Evolutionary conservation across 805 yeast genomes (phyloP).

Genomic region (Metschnikowia corniflorae): DNA sequence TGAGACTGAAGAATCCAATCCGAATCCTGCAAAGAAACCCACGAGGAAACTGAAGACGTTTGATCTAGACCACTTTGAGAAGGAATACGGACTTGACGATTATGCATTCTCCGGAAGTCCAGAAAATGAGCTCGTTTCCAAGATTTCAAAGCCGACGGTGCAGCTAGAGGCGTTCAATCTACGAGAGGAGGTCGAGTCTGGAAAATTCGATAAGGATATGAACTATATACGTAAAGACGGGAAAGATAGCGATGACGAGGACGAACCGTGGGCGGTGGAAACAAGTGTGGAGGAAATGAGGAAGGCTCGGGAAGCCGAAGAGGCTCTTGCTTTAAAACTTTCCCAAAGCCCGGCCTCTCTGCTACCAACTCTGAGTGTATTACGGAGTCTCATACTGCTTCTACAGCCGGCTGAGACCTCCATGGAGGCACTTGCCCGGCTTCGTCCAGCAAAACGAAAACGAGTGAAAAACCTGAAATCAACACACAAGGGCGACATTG

Average conservation of each 20-base stretch:
- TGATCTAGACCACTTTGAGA: conserved; percentile 22
- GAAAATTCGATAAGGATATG: conserved; percentile 59
- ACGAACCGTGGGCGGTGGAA: conserved; percentile 19
- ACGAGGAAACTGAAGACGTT: conserved; percentile 6
- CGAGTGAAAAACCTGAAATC: conserved; percentile 6
- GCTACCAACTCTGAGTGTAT: conserved; percentile 11
- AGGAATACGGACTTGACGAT: conserved; percentile 23
- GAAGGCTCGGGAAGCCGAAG: conserved; percentile 31
- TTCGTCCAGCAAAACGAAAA: conserved; percentile 12
- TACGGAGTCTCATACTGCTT: conserved; percentile 33
- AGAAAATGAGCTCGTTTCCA: conserved; percentile 5
- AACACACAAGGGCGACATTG: conserved; percentile 13
- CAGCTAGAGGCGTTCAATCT: conserved; percentile 60
- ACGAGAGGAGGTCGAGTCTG: conserved; percentile 53
- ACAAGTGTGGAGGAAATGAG: conserved; percentile 23
- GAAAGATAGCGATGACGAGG: conserved; percentile 22
- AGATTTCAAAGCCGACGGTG: conserved; percentile 1
- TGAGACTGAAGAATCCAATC: conserved; percentile 4
- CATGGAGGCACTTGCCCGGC: conserved; percentile 49
- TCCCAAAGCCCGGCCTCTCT: conserved; percentile 2
- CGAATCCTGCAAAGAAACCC: background rate
- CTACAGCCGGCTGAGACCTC: conserved; percentile 61
- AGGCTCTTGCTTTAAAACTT: conserved; percentile 15
- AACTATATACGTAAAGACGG: conserved; percentile 47
- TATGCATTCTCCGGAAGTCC: conserved; percentile 15